Evolutionary conservation across 208 protist species (phyloP), one percentile per base, ranked within the genome.

Genomic region (Wallacemonas rigidus): DNA sequence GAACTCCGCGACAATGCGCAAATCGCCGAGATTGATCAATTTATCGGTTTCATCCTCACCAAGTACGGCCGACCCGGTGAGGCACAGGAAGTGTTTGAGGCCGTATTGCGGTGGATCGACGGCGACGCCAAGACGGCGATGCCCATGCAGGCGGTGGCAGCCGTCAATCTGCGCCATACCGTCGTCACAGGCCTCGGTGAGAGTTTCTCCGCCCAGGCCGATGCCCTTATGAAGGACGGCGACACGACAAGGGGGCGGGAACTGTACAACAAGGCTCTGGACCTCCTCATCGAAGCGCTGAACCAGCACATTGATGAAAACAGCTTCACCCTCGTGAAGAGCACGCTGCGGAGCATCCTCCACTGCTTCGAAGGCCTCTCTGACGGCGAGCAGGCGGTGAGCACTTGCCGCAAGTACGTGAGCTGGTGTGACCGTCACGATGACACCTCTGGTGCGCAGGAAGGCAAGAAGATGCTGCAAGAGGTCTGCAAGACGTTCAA

Each of bases 111-210:
- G 4, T 97, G 92, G 90, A 88, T 97, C 55, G 87, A 95, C 67
- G 89, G 92, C 48, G 92, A 97, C 53, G 81, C 90, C 11, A 90
- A 90, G 74, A 73, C 82, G 3, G 88, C 86, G 38, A 86, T 86
- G 85, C 92, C 92, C 55, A 93, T 97, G 84, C 88, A 95, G 74
- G 88, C 90, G 0, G 92, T 97, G 38, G 86, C 92, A 5, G 92
- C 90, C 2, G 80, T 92, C 36, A 91, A 97, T 68, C 86, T 95
- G 69, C 83, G 89, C 26, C 90, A 91, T 72, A 83, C 78, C 5
- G 83, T 97, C 9, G 55, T 95, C n/a, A 87, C 84, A 0, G 90
- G 90, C n/a, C 71, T 94, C 14, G 92, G 88, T 9, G 58, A 85
- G 36, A 87, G 83, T 62, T 67, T 78, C 26, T 80, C 80, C 40